phyloP scores from a whole-genome alignment of 495 filamentous ascomycete genomes.

The Penicillium coprophilum region DNA sequence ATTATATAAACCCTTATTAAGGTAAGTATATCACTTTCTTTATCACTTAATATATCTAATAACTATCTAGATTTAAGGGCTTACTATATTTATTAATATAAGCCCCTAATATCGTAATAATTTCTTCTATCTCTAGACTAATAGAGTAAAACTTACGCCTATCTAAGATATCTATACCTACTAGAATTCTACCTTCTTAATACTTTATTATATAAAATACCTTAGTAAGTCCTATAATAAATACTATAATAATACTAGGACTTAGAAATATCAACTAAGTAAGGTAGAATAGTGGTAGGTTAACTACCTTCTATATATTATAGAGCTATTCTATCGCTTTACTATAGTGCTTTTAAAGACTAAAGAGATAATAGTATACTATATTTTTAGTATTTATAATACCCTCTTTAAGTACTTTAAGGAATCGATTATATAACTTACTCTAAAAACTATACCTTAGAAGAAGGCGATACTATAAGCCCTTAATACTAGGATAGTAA shows the following conservation, averaged over 20 bases:
- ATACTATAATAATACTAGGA: no score
- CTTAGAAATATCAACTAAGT: no score
- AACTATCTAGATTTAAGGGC: background rate
- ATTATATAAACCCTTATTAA: constrained; percentile 18
- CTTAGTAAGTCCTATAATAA: no score
- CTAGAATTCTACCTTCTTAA: constrained; percentile 8
- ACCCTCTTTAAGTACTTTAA: constrained; percentile 15
- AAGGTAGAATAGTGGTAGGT: constrained; percentile 18
- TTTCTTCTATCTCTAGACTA: constrained; percentile 14
- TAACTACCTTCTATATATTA: constrained; percentile 23
- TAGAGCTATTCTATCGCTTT: constrained; percentile 15
- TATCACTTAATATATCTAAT: background rate
- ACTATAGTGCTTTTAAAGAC: constrained; percentile 15
- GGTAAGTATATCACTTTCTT: constrained; percentile 7
- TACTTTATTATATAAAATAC: no score
- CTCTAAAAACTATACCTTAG: constrained; percentile 6
- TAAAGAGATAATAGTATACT: constrained; percentile 19
- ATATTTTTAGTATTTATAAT: constrained; percentile 25
- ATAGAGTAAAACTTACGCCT: constrained; percentile 16
- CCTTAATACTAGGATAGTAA: constrained; percentile 7
- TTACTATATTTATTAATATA: constrained; percentile 19
- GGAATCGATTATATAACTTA: background rate
- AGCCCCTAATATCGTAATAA: constrained; percentile 15
- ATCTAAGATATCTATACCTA: constrained; percentile 24
- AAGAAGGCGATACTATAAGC: constrained; percentile 20